A percentile compares a stretch with the other conserved stretches of the same genome.
These are phyloP conservation scores for Silene coronaria DNA, from an alignment of 179 eudicot species.

Conservation along the genomic window DNA sequence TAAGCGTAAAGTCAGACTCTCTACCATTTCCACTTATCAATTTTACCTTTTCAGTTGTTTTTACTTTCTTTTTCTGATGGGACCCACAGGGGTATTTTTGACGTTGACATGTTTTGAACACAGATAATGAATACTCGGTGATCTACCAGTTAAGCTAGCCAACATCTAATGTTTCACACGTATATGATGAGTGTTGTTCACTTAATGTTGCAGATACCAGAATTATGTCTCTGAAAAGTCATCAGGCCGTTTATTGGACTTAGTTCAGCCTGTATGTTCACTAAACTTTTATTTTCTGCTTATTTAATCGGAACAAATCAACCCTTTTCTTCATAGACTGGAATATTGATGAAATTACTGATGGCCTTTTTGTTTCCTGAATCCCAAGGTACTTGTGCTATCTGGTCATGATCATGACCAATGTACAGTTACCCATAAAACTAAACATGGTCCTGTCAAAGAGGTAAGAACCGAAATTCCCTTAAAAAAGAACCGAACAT, in stretches of 20 bases:
- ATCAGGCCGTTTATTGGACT: conserved; percentile 49
- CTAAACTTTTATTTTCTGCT: conserved; percentile 9
- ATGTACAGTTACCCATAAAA: conserved; percentile 66
- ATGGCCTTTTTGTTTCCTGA: conserved; percentile 5
- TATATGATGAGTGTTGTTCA: conserved; percentile 13
- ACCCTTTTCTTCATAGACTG: not conserved
- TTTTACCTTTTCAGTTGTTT: not conserved
- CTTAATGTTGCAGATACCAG: conserved; percentile 66
- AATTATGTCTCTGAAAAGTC: conserved; percentile 67
- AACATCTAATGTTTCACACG: not conserved
- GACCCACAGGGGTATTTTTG: not conserved
- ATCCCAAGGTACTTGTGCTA: conserved; percentile 61
- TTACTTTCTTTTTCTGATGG: not conserved
- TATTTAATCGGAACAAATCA: not conserved
- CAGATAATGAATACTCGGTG: too few relatives aligned
- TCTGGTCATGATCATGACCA: conserved; percentile 99
- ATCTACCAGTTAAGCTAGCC: too few relatives aligned
- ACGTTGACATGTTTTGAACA: not conserved
- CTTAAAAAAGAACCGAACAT: conserved; percentile 11
- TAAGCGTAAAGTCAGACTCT: conserved; percentile 31
- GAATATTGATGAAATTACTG: not conserved
- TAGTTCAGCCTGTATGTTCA: conserved; percentile 63
- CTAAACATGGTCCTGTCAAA: conserved; percentile 43
- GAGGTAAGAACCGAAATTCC: conserved; percentile 49
- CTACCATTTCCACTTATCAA: not conserved